Evolutionary conservation across 1,284 basidiomycete genomes (phyloP), one percentile per base, ranked within the genome.

Genomic region (Marasmius fiardii): DNA sequence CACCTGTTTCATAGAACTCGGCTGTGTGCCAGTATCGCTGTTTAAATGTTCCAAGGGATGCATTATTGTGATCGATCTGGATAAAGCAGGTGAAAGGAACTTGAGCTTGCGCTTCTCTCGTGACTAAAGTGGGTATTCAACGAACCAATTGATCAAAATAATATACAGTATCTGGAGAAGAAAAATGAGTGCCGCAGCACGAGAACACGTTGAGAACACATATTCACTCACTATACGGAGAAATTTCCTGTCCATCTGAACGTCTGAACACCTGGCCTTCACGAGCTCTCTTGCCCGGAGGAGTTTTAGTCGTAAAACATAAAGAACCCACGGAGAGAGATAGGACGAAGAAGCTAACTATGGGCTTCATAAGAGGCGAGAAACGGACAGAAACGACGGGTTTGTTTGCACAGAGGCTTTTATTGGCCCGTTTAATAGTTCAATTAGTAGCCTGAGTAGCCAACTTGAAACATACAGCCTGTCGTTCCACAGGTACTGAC

Each of bases 21-120:
- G 73, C 83, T 43, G 81, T 80, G 60, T 80, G 76, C 83, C 84
- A 88, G 69, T 78, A 90, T 39, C 88, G 78, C 67, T 90, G 88
- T 66, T 83, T 74, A 68, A 90, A 90, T 4, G 86, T 90, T n/a
- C 88, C 88, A n/a, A 81, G 70, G n/a, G 72, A 72, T 4, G 86
- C 82, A 55, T 87, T 77, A 56, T 73, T 81, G 67, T 90, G 88
- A 68, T 90, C 87, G 53, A 89, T 85, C 39, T 41, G 39, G 39
- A 2, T 3, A 5, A 37, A 37, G 3, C 12, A 3, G 2, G n/a
- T 11, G 12, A 12, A 11, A 37, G 35, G n/a, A 37, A 37, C 5
- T 11, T 11, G 35, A n/a, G 2, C n/a, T 2, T 5, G 12, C 35
- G n/a, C 2, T 11, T 37, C 12, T 5, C n/a, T n/a, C n/a, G n/a